phyloP scores from a whole-genome alignment of 768 basidiomycete genomes.

The Collybia nuda region DNA sequence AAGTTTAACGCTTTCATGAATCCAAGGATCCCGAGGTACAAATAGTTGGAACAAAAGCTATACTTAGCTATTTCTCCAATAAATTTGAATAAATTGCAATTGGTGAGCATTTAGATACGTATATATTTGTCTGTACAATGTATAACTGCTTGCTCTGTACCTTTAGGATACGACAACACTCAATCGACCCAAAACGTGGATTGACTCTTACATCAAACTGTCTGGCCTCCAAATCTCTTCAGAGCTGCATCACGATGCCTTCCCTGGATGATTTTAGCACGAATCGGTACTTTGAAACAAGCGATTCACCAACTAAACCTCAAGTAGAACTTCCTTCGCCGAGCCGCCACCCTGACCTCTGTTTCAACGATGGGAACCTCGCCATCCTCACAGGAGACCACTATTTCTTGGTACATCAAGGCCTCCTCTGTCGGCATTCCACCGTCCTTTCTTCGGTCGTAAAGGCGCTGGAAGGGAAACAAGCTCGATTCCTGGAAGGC shows the following conservation, averaged over 20 bases:
- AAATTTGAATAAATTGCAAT: too few relatives aligned
- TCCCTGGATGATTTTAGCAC: conserved; percentile 43
- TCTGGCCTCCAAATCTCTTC: too few relatives aligned
- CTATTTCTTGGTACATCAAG: conserved; percentile 72
- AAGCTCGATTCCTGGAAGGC: conserved; percentile 47
- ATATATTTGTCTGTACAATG: too few relatives aligned
- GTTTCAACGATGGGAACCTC: conserved; percentile 70
- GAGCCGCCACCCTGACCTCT: conserved; percentile 50
- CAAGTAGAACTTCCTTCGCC: conserved; percentile 16
- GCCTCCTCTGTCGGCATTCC: conserved; percentile 67
- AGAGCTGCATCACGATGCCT: conserved; percentile 3
- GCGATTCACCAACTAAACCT: conserved; percentile 5
- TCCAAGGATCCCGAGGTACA: too few relatives aligned
- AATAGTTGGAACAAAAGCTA: too few relatives aligned
- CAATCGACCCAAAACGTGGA: too few relatives aligned
- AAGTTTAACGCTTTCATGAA: too few relatives aligned
- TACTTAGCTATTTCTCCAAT: too few relatives aligned
- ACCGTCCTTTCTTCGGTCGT: conserved; percentile 42
- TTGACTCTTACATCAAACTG: too few relatives aligned
- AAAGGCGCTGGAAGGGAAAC: conserved; percentile 24
- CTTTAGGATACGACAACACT: too few relatives aligned
- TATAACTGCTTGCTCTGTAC: too few relatives aligned
- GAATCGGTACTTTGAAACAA: conserved; percentile 34
- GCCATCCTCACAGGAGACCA: conserved; percentile 53
- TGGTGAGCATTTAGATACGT: too few relatives aligned